These are phyloP conservation scores for Selaginella tamariscina DNA, from an alignment of 75 land plant species.

Conservation along the genomic window DNA sequence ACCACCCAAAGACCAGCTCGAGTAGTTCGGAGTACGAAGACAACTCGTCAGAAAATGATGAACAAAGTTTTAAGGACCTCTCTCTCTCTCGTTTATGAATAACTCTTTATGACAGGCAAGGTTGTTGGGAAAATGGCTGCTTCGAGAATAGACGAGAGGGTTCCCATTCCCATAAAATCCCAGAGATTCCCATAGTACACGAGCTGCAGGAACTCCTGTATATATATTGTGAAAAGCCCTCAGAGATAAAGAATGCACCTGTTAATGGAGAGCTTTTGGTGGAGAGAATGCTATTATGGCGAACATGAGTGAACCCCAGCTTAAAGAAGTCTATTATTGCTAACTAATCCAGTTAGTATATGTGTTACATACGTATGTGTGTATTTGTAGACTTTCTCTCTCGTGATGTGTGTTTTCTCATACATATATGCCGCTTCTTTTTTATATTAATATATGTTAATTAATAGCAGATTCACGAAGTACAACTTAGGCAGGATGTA, in stretches of 20 bases:
- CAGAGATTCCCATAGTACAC: conserved; percentile 8
- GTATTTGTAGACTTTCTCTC: neutral
- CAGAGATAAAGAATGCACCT: conserved; percentile 24
- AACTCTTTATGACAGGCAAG: neutral
- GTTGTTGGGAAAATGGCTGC: neutral
- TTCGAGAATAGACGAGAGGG: neutral
- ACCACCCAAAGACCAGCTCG: neutral
- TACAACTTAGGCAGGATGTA: conserved; percentile 27
- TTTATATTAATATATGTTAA: no score
- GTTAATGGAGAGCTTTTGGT: conserved; percentile 20
- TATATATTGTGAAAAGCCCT: conserved; percentile 27
- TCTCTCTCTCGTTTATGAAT: no score
- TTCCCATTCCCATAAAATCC: no score
- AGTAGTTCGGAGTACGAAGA: neutral
- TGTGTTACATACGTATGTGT: no score
- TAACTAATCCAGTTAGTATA: conserved; percentile 26
- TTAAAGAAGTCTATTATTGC: conserved; percentile 14
- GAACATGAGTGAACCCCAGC: conserved; percentile 33
- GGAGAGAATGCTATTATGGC: conserved; percentile 32
- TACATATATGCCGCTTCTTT: neutral
- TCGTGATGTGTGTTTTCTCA: neutral
- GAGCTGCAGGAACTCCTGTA: conserved; percentile 29
- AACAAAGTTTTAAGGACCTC: no score
- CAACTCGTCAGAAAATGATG: neutral
- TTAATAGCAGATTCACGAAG: conserved; percentile 27